Base-by-base conservation (phyloP, 306 rosid genomes). In the Medicago ruthenica region DNA sequence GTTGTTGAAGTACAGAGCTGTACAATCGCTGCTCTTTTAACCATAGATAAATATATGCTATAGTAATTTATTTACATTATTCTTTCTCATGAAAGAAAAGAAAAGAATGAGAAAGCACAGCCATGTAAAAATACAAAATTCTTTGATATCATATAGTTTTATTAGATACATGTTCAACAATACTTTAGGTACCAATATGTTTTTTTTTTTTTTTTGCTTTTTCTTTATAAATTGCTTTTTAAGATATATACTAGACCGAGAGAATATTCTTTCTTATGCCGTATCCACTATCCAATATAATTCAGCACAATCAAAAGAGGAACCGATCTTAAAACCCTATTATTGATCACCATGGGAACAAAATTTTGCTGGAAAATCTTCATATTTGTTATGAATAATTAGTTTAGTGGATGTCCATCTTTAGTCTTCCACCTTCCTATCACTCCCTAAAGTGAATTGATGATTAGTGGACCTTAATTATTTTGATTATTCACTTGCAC, bases 1-100 rank as follows among this genome's bases (percentile, higher is more conserved):
- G 27, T 55, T 57, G 77, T 70, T 58, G 67, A 74, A 77, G 79
- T 88, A 79, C 87, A 83, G 2, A 63, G 24, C 70, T 77, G 72
- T 76, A 78, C 83, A 65, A 27, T 82, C 82, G n/a, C 36, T 57
- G 34, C 63, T 57, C n/a, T 57, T 57, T 57, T 57, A 20, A 57
- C 63, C 13, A 57, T 57, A 57, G 20, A 18, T 53, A 53, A 53
- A 53, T 53, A 53, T 9, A 66, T 37, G 10, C 24, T 71, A 55
- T 7, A 57, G 40, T 37, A 1, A 10, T 18, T 16, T 24, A 71
- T 21, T 57, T 57, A 71, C 15, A 17, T 34, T 60, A 50, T 83
- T 71, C 79, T 41, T 20, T 24, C 51, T 58, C 47, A 62, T 12
- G 22, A 15, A 62, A 45, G 44, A 67, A 82, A 47, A 48, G 27